Conservation (phyloP, 352 stramenopile genomes). For the Phytophthora rubi region DNA sequence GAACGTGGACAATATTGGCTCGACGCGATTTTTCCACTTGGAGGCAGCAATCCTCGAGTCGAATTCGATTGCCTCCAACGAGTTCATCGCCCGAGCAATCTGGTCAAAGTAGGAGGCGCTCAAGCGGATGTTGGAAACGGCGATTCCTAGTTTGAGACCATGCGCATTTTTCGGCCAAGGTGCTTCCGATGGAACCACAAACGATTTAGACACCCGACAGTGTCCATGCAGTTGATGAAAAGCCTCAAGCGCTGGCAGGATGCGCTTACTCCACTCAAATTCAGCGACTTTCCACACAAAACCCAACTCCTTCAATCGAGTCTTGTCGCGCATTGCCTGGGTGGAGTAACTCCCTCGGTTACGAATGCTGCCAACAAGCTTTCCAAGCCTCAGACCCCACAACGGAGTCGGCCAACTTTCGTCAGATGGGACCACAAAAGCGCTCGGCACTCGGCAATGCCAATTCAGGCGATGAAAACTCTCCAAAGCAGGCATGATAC, state of each 20-base stretch:
- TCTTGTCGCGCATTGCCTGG: no score
- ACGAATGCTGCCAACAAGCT: not conserved
- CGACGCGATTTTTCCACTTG: not conserved
- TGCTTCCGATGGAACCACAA: constrained; percentile 41
- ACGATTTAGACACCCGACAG: constrained; percentile 28
- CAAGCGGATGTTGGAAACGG: not conserved
- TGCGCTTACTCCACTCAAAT: constrained; percentile 18
- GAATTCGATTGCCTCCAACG: constrained; percentile 12
- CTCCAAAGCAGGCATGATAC: constrained; percentile 45
- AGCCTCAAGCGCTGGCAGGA: constrained; percentile 43
- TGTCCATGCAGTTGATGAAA: constrained; percentile 42
- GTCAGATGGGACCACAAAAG: constrained; percentile 46
- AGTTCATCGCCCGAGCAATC: not conserved
- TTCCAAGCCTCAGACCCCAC: constrained; percentile 37
- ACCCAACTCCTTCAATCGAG: not conserved
- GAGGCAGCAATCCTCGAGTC: not conserved
- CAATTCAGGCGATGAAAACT: constrained; percentile 32
- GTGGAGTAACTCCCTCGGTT: no score
- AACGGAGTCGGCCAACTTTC: constrained; percentile 38
- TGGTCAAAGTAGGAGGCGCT: constrained; percentile 8
- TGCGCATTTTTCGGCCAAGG: constrained; percentile 40
- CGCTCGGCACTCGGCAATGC: constrained; percentile 27
- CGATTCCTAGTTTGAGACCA: constrained; percentile 33
- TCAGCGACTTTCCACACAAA: no score
- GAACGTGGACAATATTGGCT: not conserved